phyloP scores from a whole-genome alignment of 495 filamentous ascomycete species.

The Annulohypoxylon moriforme region DNA sequence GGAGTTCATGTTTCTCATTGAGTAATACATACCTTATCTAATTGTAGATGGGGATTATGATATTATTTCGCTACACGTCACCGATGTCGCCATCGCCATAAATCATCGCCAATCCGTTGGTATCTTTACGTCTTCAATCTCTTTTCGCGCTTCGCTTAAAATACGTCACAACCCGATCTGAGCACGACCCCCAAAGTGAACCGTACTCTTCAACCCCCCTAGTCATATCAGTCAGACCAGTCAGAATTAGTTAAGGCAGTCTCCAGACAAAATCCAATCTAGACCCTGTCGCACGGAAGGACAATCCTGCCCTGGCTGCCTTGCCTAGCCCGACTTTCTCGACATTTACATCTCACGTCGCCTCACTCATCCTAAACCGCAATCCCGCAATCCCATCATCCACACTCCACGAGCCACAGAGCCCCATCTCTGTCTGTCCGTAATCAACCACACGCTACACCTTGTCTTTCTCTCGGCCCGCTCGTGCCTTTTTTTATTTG shows the following conservation, averaged over 20 bases:
- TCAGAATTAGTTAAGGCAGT: neutral
- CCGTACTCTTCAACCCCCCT: neutral
- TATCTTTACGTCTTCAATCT: conserved; percentile 1
- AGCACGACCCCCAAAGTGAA: neutral
- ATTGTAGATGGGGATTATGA: neutral
- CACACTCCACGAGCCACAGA: conserved; percentile 42
- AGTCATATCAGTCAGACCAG: neutral
- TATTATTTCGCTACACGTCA: neutral
- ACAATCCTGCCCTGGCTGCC: conserved; percentile 40
- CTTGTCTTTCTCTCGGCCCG: conserved; percentile 30
- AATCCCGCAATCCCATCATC: conserved; percentile 17
- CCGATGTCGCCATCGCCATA: neutral
- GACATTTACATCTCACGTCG: conserved; percentile 33
- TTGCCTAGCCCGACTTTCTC: conserved; percentile 37
- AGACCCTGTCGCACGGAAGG: conserved; percentile 39
- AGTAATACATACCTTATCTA: neutral
- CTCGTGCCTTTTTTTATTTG: conserved; percentile 37
- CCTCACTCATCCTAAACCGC: conserved; percentile 31
- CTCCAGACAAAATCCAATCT: conserved; percentile 17
- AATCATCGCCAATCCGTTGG: neutral
- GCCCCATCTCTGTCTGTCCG: conserved; percentile 38
- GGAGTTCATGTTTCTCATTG: neutral
- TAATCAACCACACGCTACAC: conserved; percentile 26
- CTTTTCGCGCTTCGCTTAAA: conserved; percentile 11
- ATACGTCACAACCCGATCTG: conserved; percentile 15